Conservation (phyloP, 1,284 basidiomycete species). For the Volvariella volvacea region DNA sequence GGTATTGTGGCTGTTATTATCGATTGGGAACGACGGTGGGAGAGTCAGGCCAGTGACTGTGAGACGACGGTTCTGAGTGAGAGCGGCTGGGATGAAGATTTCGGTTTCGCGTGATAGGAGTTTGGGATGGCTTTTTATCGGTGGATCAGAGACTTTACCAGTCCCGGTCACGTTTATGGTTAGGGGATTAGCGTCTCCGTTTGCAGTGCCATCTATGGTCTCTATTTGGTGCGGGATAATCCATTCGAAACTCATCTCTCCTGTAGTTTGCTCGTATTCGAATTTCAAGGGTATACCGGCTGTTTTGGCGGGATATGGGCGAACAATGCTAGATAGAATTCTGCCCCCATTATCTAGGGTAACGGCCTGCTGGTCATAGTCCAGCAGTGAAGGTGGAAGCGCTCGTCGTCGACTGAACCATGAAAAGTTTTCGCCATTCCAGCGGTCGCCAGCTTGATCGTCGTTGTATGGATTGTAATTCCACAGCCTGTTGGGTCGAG, state of each 20-base stretch:
- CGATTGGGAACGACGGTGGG: no score
- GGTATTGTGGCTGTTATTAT: no score
- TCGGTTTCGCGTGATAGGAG: conserved; percentile 62
- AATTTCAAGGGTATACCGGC: conserved; percentile 65
- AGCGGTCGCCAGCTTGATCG: conserved; percentile 77
- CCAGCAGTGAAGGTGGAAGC: conserved; percentile 41
- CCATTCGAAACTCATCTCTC: conserved; percentile 61
- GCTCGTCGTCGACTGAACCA: conserved; percentile 75
- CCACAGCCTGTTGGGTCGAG: conserved; percentile 63
- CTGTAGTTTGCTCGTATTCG: conserved; percentile 67
- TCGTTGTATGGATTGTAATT: conserved; percentile 90
- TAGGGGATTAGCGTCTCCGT: background rate
- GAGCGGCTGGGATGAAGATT: conserved; percentile 66
- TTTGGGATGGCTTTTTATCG: conserved; percentile 28
- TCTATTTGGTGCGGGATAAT: conserved; percentile 23
- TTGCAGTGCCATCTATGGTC: background rate
- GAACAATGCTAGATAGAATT: conserved; percentile 70
- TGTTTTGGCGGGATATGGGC: conserved; percentile 75
- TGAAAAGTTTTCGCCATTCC: conserved; percentile 96
- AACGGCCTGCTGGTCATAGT: conserved; percentile 48
- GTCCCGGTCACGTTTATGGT: conserved; percentile 3
- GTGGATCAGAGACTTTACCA: conserved; percentile 24
- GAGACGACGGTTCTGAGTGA: conserved; percentile 52
- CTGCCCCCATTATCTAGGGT: conserved; percentile 78
- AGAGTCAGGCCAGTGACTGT: conserved; percentile 44